Evolutionary conservation across 2,329 filamentous ascomycete species (phyloP), one percentile per base, ranked within the genome.

Genomic region (Cyphellophora europaea): DNA sequence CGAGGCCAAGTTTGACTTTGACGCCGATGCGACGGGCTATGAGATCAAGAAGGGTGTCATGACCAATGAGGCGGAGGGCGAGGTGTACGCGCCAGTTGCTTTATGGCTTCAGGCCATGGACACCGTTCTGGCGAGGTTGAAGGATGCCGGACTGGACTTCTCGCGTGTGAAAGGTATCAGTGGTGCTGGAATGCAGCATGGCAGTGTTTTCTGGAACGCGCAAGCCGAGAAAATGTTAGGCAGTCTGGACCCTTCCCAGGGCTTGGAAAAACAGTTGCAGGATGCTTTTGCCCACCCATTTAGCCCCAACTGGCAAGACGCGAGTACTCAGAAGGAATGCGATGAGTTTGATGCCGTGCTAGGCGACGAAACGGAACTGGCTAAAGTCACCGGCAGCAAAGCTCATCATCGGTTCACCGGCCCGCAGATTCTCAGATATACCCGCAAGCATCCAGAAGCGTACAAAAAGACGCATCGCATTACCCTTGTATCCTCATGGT

Each of bases 351-450:
- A 96, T 57, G 71, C 65, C 4, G 66, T 68, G 35, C 63, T 95
- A 5, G 83, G 82, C 1, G 67, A 67, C 5, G 66, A 74, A 2
- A 71, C 80, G 50, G 69, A 71, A 43, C 63, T 98, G 49, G 91
- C 91, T 0, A 61, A 80, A 34, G 76, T 74, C 13, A 95, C 91
- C 6, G 91, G 91, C 18, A 95, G 89, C 56, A 82, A 87, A 47
- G 91, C 91, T 3, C 91, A 98, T 63, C 91, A 96, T 65, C 82
- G 91, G 43, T 98, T 98, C 65, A 96, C 89, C 16, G 91, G 91
- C n/a, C 83, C 86, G 3, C 91, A 98, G 59, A 96, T 98, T 51
- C 74, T 95, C 59, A 77, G 88, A 10, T 87, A 95, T 57, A 79
- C 81, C 47, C 73, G 77, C 37, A 83, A 83, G 45, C 74, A 88